Base-by-base conservation (phyloP, 2,329 filamentous ascomycete genomes). In the Apiospora hydei region DNA sequence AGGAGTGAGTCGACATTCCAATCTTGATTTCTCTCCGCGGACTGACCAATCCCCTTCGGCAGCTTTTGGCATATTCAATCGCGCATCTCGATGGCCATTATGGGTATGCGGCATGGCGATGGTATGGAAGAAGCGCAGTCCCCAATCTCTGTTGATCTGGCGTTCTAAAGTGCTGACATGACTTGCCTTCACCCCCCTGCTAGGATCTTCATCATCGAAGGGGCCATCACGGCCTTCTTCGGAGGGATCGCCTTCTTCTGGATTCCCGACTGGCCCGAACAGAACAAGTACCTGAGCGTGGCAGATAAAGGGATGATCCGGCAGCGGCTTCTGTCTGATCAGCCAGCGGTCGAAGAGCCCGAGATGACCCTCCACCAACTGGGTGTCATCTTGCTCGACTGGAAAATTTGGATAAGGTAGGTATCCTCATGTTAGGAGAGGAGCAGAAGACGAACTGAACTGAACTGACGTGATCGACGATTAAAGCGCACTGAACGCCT, bases 1-100 rank as follows among this genome's bases (percentile, higher is more conserved):
- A 34, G 83, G 84, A 73, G 83, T 98, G 93, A 89, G 94, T 75
- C 88, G 74, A 93, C 14, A 82, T 85, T 8, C 26, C 3, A 30
- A 30, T 30, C 26, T 1, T 30, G 26, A 30, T 30, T 30, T 30
- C 26, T 3, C 26, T 30, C 26, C 14, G 49, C n/a, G 14, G 26
- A 57, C 51, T 57, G 51, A 57, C 26, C 26, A 4, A 30, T 38
- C 18, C 57, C 21, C n/a, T 18, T 13, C 4, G 46, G 16, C 43
- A 84, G 72, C 78, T 88, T 1, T 79, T 89, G 1, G 86, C 87
- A 2, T 87, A 84, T 67, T 84, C 80, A 3, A 87, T 88, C 70
- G 79, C 82, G 18, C 78, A 82, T 21, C 83, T 88, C 73, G 81
- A 85, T 46, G 85, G 85, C 3, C 77, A 80, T 1, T 77, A 81